Evolutionary conservation across 108 stramenopile genomes (phyloP), one percentile per base, ranked within the genome.

Genomic region (Cyclotella atomus): DNA sequence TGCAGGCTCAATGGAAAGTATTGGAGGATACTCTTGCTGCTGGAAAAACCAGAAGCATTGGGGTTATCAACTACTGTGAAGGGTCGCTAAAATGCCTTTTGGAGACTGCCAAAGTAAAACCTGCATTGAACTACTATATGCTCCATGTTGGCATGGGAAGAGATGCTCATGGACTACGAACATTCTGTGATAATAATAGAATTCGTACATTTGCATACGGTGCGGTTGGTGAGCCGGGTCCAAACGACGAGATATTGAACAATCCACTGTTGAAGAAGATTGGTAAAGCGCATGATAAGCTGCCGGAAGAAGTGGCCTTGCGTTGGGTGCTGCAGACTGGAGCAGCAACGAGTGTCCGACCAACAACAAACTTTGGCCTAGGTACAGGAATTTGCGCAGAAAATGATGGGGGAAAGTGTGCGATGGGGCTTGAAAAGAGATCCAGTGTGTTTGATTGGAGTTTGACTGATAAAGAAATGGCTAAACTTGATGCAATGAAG

Each of bases 141-240:
- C 53, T 76, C 16, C 79, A 81, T 52, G 70, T 81, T n/a, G 79
- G 83, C 0, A 81, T 84, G 83, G 79, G 79, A 41, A 36, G 28
- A 5, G 75, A 84, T 65, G 50, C 63, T 3, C 76, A 68, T 45
- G 73, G 83, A 24, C 59, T 87, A 30, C 57, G 76, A 19, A 49
- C 75, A 19, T 77, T 74, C 57, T 55, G 81, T 34, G 83, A 81
- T 34, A 32, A 56, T 46, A 36, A 54, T 20, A 80, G 83, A 21
- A 83, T 87, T 47, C 70, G 80, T 30, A 87, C 81, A 0, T 87
- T 87, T 75, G 71, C 85, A 0, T 87, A 87, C 55, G 85, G 85
- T 15, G 79, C 76, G 0, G 49, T 71, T 0, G 85, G 85, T 0
- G 85, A 87, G 38, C 85, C 85, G 15, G 79, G 72, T 19, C 83